Evolutionary conservation across 192 early-diverging fungal genomes (phyloP), one percentile per base, ranked within the genome.

Genomic region (Backusella sp.): DNA sequence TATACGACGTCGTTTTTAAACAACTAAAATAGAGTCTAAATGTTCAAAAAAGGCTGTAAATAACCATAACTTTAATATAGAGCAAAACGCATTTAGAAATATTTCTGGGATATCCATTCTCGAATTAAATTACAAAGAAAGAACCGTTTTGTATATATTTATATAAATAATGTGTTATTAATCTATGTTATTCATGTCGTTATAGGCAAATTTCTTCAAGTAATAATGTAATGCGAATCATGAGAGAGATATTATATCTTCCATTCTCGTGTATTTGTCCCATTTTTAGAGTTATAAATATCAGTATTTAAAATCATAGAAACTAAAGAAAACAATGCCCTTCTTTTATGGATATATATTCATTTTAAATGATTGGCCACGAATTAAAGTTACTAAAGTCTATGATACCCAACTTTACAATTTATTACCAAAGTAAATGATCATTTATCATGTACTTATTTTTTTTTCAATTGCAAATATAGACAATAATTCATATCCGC

Each of bases 271-370:
- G 56, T 28, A 62, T 62, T 62, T 62, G 26, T 62, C 56, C 56
- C 56, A 62, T 62, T 62, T 62, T 62, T 62, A 62, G 56, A 62
- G 8, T 26, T 28, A 62, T 62, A 49, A n/a, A 49, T 49, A 62
- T 9, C 56, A 62, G 56, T 62, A 28, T 8, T 28, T 28, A 14
- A 62, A 62, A 28, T 62, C 9, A 62, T 62, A 62, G 56, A 62
- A 62, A 62, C 23, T 62, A 5, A 62, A 62, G 56, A 62, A 62
- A 26, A 26, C 56, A 62, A 62, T 2, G 56, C 26, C 56, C 56
- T 62, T 62, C 56, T 62, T 62, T 62, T 28, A 62, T 62, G 11
- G 26, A 62, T 26, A 26, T 62, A 49, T 49, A 14, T 62, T 28
- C 56, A 62, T 62, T 62, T 62, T 62, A 28, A 14, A 62, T 62